Evolutionary conservation across 768 basidiomycete species (phyloP).

Genomic region (Rickenella mellea): DNA sequence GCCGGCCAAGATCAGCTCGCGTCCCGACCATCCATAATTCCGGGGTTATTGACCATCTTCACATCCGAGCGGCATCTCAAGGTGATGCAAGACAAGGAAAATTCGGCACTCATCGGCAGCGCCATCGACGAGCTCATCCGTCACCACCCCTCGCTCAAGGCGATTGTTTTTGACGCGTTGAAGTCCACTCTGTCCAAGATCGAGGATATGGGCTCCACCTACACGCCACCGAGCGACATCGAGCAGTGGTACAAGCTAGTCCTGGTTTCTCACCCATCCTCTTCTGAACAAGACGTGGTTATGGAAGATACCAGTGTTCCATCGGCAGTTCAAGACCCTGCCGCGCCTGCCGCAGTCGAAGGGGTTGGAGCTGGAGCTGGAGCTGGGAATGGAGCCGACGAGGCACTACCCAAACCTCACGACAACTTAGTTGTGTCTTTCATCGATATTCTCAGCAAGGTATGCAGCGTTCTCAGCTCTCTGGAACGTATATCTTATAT

Average conservation of each 20-base stretch:
- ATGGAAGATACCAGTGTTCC: constrained; percentile 5
- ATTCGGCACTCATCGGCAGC: constrained; percentile 79
- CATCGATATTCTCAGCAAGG: constrained; percentile 72
- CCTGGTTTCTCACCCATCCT: neutral
- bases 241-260: constrained; percentile 57
- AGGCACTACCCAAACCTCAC: constrained; percentile 38
- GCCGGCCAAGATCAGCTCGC: constrained; percentile 75
- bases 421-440: constrained; percentile 72
- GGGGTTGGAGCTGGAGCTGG: constrained; percentile 12
- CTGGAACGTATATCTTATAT: constrained; percentile 2
- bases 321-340: neutral
- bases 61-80: constrained; percentile 78
- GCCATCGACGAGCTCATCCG: constrained; percentile 92
- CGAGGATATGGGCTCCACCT: constrained; percentile 61
- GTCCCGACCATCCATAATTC: constrained; percentile 72
- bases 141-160: constrained; percentile 86
- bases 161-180: constrained; percentile 68
- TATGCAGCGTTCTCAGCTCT: constrained; percentile 23
- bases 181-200: constrained; percentile 63
- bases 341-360: constrained; percentile 2
- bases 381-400: constrained; percentile 19
- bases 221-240: constrained; percentile 43
- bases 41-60: constrained; percentile 77
- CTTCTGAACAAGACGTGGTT: constrained; percentile 1
- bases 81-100: constrained; percentile 85